phyloP scores from a whole-genome alignment of 2,329 filamentous ascomycete species.

The Alternaria hordeiaustralica region DNA sequence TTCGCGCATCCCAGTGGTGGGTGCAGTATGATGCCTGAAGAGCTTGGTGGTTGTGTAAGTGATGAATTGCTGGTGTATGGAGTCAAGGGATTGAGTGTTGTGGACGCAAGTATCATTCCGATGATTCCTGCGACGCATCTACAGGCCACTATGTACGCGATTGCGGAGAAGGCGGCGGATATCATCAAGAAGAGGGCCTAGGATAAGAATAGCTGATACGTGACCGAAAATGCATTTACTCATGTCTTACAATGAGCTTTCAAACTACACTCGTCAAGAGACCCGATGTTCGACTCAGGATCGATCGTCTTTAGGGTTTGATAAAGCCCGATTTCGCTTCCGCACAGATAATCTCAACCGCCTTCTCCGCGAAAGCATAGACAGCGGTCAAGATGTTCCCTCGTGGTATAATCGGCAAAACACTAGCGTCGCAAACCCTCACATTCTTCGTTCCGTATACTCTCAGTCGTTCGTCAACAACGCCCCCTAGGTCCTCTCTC shows the following conservation, averaged over 20 bases:
- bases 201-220: background rate
- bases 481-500: conserved; percentile 34
- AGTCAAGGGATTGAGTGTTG: conserved; percentile 24
- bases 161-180: conserved; percentile 9
- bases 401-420: conserved; percentile 30
- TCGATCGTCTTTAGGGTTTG: background rate
- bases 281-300: background rate
- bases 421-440: conserved; percentile 37
- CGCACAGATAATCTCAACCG: conserved; percentile 22
- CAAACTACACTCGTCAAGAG: background rate
- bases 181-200: background rate
- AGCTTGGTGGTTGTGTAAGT: conserved; percentile 25
- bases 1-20: conserved; percentile 26
- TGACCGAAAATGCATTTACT: background rate
- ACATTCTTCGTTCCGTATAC: conserved; percentile 43
- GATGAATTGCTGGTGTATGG: conserved; percentile 27
- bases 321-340: background rate
- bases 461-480: conserved; percentile 36
- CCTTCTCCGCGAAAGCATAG: conserved; percentile 36
- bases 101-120: conserved; percentile 34
- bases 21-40: conserved; percentile 28
- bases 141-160: conserved; percentile 20
- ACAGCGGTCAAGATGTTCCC: conserved; percentile 29
- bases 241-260: background rate
- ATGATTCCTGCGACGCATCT: conserved; percentile 28